A percentile compares a stretch with the other conserved stretches of the same genome.
These are phyloP conservation scores for Citrullus mucosospermus DNA, from an alignment of 306 rosid genomes.

Conservation along the genomic window DNA sequence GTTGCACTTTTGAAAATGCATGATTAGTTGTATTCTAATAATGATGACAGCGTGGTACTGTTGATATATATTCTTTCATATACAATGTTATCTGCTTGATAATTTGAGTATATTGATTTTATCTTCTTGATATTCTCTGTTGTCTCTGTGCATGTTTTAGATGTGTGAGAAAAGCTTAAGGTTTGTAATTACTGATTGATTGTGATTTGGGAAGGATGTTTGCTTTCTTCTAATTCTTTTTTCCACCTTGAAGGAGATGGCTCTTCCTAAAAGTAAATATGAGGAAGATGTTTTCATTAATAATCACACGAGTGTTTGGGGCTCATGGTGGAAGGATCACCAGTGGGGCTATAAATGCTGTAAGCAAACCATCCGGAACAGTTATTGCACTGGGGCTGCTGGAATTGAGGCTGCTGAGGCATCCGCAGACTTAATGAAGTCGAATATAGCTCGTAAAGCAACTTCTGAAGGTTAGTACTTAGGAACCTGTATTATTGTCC, in stretches of 20 bases:
- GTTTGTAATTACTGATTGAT: background rate
- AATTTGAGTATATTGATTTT: background rate
- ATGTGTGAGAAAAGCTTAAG: background rate
- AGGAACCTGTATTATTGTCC: background rate
- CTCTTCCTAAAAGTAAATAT: constrained; percentile 36
- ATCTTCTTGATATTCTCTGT: background rate
- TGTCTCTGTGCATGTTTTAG: background rate
- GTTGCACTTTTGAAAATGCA: background rate
- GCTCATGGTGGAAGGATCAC: constrained; percentile 68
- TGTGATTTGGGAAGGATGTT: background rate
- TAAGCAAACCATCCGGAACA: constrained; percentile 34
- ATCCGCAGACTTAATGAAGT: constrained; percentile 36
- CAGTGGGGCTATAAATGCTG: constrained; percentile 66
- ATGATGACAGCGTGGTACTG: background rate
- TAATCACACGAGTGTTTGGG: constrained; percentile 51
- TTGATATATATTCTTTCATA: background rate
- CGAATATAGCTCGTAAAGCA: constrained; percentile 47
- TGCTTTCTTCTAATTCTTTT: background rate
- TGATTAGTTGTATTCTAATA: background rate
- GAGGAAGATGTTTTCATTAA: constrained; percentile 42
- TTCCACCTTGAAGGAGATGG: constrained; percentile 21
- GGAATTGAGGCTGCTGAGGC: constrained; percentile 51
- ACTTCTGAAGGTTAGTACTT: constrained; percentile 32
- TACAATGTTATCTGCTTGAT: background rate
- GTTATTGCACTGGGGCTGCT: constrained; percentile 50